These are phyloP conservation scores for Candida pini DNA, from an alignment of 805 yeast species.

Conservation along the genomic window DNA sequence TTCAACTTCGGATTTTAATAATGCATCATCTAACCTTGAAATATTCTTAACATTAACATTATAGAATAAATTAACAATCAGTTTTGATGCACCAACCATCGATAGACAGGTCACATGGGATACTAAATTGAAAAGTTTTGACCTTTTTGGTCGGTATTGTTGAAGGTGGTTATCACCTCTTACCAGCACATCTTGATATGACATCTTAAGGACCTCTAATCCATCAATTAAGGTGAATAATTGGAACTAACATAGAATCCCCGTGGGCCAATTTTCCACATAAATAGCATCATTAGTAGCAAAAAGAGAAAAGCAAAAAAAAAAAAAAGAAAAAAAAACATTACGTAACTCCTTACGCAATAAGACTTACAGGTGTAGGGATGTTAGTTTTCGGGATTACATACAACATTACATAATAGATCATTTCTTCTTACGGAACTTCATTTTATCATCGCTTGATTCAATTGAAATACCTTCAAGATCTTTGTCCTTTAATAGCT, in stretches of 20 bases:
- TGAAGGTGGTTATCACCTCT: conserved; percentile 69
- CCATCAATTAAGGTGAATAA: no score
- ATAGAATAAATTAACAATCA: conserved; percentile 55
- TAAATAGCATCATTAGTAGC: no score
- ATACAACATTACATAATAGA: no score
- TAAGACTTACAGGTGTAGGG: no score
- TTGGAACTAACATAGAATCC: no score
- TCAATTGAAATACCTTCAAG: conserved; percentile 84
- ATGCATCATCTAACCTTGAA: conserved; percentile 59
- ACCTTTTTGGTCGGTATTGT: conserved; percentile 46
- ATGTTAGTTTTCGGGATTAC: no score
- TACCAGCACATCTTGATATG: conserved; percentile 59
- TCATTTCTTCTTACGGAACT: conserved; percentile 56
- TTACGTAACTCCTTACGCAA: no score
- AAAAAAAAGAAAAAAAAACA: neutral
- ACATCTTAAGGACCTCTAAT: conserved; percentile 54
- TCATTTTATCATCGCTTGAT: conserved; percentile 75
- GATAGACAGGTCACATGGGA: conserved; percentile 65
- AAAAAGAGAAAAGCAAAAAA: neutral
- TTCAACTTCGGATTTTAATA: conserved; percentile 57
- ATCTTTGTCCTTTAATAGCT: conserved; percentile 74
- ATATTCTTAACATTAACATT: conserved; percentile 57
- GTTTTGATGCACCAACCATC: conserved; percentile 60
- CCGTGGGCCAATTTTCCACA: no score
- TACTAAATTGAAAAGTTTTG: conserved; percentile 57